phyloP scores from a whole-genome alignment of 148 eudicot species.

The Diospyros kaki region DNA sequence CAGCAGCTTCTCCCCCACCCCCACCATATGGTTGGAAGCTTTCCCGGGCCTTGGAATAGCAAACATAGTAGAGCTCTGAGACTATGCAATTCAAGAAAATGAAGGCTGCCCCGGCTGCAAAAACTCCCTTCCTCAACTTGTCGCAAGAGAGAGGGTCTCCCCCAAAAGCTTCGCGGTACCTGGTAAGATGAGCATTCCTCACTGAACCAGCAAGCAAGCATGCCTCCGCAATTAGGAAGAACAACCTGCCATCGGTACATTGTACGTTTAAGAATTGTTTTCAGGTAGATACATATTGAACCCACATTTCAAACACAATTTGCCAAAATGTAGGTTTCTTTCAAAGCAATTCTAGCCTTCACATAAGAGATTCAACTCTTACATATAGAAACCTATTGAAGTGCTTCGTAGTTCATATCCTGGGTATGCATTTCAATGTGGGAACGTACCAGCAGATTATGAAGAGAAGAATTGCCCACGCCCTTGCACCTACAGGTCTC shows the following conservation, averaged over 20 bases:
- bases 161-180: slow-evolving; percentile 34
- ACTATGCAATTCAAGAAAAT: slow-evolving; percentile 58
- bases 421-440: no score
- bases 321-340: no score
- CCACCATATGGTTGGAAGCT: slow-evolving; percentile 39
- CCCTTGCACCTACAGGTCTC: slow-evolving; percentile 76
- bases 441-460: slow-evolving; percentile 71
- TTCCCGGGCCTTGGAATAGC: slow-evolving; percentile 56
- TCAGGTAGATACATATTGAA: no score
- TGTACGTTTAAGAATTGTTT: no score
- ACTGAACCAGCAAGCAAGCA: slow-evolving; percentile 83
- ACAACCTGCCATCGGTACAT: not conserved
- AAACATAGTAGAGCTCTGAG: slow-evolving; percentile 63
- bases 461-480: slow-evolving; percentile 82
- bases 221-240: slow-evolving; percentile 59
- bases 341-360: no score
- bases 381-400: no score
- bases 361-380: no score
- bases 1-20: slow-evolving; percentile 46
- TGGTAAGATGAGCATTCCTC: slow-evolving; percentile 44
- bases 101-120: slow-evolving; percentile 94
- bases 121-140: slow-evolving; percentile 84
- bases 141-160: slow-evolving; percentile 56
- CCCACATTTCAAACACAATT: no score
- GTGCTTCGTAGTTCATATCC: no score